phyloP scores from a whole-genome alignment of 176 grass and related monocot genomes.

The Triticum dicoccoides region DNA sequence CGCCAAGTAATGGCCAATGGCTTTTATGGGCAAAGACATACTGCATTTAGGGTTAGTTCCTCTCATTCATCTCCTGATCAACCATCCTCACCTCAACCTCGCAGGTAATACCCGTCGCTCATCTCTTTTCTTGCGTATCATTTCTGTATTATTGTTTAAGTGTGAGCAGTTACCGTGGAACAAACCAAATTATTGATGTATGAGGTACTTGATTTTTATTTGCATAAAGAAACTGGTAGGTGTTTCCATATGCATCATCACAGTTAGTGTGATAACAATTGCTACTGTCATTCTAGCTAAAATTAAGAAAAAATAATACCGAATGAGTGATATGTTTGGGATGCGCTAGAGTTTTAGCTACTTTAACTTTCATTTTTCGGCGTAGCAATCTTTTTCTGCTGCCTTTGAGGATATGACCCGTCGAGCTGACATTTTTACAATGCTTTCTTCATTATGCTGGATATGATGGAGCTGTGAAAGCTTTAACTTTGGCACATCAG shows the following conservation, averaged over 20 bases:
- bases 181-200: background rate
- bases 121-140: constrained; percentile 18
- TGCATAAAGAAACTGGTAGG: background rate
- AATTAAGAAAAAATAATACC: background rate
- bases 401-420: background rate
- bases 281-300: constrained; percentile 3
- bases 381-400: background rate
- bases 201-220: background rate
- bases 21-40: constrained; percentile 50
- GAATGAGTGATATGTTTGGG: background rate
- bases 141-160: background rate
- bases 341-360: background rate
- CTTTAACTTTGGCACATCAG: background rate
- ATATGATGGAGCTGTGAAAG: background rate
- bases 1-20: constrained; percentile 42
- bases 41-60: constrained; percentile 50
- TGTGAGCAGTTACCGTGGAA: background rate
- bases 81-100: constrained; percentile 63
- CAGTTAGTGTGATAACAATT: background rate
- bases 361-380: background rate
- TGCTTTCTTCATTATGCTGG: background rate
- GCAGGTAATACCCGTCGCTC: constrained; percentile 40
- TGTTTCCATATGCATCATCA: background rate
- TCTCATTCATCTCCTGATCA: constrained; percentile 73
- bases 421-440: background rate